Conservation (phyloP, 306 rosid genomes). For the Corylus heterophylla region DNA sequence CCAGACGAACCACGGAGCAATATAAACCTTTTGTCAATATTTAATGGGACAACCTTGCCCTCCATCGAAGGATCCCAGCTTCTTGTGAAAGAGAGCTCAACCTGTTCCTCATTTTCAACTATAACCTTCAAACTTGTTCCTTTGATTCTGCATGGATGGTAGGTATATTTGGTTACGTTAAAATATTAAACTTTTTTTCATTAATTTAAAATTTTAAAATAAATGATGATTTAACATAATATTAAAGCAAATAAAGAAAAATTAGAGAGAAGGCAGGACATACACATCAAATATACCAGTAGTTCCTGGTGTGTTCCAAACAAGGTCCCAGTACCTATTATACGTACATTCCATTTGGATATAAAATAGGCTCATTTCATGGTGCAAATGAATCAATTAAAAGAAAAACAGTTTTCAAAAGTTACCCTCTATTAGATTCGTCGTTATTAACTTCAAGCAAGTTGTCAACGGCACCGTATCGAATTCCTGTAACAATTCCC, state of each 20-base stretch:
- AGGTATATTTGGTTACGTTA: too few species aligned
- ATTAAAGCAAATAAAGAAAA: too few species aligned
- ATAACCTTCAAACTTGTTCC: slow-evolving; percentile 60
- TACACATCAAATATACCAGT: slow-evolving; percentile 78
- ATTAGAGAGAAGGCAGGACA: slow-evolving; percentile 7
- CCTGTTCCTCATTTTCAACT: slow-evolving; percentile 73
- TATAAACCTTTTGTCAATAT: slow-evolving; percentile 89
- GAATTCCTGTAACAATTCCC: slow-evolving; percentile 70
- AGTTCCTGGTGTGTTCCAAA: slow-evolving; percentile 69
- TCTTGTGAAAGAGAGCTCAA: slow-evolving; percentile 83
- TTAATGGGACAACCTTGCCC: slow-evolving; percentile 65
- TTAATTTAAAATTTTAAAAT: too few species aligned
- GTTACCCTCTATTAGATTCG: slow-evolving; percentile 60
- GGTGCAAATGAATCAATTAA: not conserved
- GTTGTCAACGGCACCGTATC: slow-evolving; percentile 68
- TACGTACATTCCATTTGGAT: not conserved
- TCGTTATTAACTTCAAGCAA: slow-evolving; percentile 55
- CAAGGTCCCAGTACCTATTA: slow-evolving; percentile 88
- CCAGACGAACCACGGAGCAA: slow-evolving; percentile 83
- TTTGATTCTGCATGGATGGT: slow-evolving; percentile 58
- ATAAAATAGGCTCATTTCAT: not conserved
- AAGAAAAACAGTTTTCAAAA: not conserved
- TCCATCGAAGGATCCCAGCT: slow-evolving; percentile 62
- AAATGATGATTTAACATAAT: too few species aligned
- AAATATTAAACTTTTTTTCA: not conserved